phyloP scores from a whole-genome alignment of 2,329 filamentous ascomycete species.

The Zymoseptoria pseudotritici region DNA sequence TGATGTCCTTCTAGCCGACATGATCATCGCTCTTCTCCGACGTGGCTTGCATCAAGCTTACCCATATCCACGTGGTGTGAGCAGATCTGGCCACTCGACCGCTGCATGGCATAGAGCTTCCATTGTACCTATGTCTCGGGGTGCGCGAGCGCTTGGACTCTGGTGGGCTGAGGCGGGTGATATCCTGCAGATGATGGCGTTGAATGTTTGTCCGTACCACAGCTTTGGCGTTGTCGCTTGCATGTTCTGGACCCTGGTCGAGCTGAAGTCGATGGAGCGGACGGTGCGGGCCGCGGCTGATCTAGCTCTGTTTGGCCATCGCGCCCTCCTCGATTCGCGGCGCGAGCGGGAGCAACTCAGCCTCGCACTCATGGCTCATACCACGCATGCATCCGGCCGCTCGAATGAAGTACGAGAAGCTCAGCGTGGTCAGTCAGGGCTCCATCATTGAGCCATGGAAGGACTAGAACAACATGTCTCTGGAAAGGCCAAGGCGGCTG shows the following conservation, averaged over 20 bases:
- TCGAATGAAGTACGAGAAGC: too few species aligned
- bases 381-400: too few species aligned
- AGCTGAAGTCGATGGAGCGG: not conserved
- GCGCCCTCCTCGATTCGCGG: too few species aligned
- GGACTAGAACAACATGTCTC: too few species aligned
- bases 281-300: too few species aligned
- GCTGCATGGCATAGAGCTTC: not conserved
- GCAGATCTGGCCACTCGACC: not conserved
- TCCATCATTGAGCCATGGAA: too few species aligned
- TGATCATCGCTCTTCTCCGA: not conserved
- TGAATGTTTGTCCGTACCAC: not conserved
- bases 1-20: not conserved
- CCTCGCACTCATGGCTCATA: too few species aligned
- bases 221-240: not conserved
- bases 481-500: too few species aligned
- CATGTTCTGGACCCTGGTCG: not conserved
- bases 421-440: too few species aligned
- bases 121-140: not conserved
- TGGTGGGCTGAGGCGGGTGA: not conserved
- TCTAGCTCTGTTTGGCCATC: too few species aligned
- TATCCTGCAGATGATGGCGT: not conserved
- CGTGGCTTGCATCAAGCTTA: not conserved
- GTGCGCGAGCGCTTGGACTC: not conserved
- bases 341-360: too few species aligned
- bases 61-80: not conserved